A percentile compares a stretch with the other conserved stretches of the same genome.
phyloP scores from a whole-genome alignment of 2,329 filamentous ascomycete species.

The Sordariomycetes sp. region DNA sequence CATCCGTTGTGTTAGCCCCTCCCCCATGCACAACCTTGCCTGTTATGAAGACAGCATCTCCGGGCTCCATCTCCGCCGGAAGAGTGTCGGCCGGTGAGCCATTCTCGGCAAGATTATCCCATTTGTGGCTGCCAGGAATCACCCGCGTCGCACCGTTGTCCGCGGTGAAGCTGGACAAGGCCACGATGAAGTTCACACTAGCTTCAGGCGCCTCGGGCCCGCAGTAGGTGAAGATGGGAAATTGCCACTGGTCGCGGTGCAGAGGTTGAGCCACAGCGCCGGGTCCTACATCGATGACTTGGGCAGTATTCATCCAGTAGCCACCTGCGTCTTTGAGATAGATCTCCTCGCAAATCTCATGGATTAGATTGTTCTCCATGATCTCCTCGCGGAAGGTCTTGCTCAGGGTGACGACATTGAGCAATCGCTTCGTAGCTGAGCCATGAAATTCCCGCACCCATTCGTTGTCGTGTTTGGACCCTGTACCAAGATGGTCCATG shows the following conservation, averaged over 20 bases:
- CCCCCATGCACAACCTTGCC: slow-evolving; percentile 22
- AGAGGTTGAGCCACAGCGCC: slow-evolving; percentile 13
- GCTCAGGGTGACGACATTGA: slow-evolving; percentile 12
- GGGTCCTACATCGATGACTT: slow-evolving; percentile 14
- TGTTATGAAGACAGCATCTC: slow-evolving; percentile 18
- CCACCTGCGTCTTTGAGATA: slow-evolving; percentile 14
- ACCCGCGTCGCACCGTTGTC: slow-evolving; percentile 11
- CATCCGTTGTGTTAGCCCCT: slow-evolving; percentile 16
- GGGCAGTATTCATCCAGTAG: slow-evolving; percentile 16
- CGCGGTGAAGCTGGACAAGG: slow-evolving; percentile 8
- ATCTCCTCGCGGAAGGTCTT: slow-evolving; percentile 15
- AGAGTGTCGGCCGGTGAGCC: neutral
- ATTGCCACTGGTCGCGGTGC: slow-evolving; percentile 12
- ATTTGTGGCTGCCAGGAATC: slow-evolving; percentile 12
- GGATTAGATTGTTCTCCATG: slow-evolving; percentile 16
- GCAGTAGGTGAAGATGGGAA: slow-evolving; percentile 4
- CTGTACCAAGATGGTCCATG: neutral
- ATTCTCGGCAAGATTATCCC: slow-evolving; percentile 6
- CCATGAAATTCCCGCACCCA: slow-evolving; percentile 9
- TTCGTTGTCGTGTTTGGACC: slow-evolving; percentile 3
- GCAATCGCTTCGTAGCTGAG: slow-evolving; percentile 15
- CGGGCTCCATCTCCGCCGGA: slow-evolving; percentile 16
- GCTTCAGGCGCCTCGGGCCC: slow-evolving; percentile 7
- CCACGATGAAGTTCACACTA: slow-evolving; percentile 10
- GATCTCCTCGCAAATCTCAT: slow-evolving; percentile 7